phyloP scores from a whole-genome alignment of 306 rosid genomes.

The Castanea crenata region DNA sequence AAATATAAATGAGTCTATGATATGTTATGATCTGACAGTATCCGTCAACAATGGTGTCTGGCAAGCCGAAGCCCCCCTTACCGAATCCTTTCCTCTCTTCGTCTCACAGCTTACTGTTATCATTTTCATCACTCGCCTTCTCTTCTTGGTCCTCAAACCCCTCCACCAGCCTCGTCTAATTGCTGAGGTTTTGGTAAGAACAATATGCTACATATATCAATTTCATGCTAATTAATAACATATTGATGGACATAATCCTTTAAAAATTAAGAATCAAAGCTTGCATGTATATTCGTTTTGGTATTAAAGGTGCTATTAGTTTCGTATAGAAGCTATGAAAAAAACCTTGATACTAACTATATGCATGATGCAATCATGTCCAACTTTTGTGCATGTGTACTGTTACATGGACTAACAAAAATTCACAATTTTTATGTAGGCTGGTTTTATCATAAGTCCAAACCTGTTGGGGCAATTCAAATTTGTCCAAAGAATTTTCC shows the following conservation, averaged over 20 bases:
- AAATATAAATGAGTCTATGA: neutral
- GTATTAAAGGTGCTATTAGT: too few species aligned
- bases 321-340: too few species aligned
- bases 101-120: slow-evolving; percentile 9
- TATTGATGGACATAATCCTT: too few species aligned
- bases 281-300: too few species aligned
- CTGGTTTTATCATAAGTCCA: slow-evolving; percentile 28
- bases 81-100: slow-evolving; percentile 7
- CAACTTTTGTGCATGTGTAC: neutral
- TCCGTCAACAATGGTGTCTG: slow-evolving; percentile 14
- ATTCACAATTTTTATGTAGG: slow-evolving; percentile 13
- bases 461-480: neutral
- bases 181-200: slow-evolving; percentile 28
- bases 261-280: too few species aligned
- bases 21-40: slow-evolving; percentile 8
- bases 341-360: too few species aligned
- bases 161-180: slow-evolving; percentile 35
- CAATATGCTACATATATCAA: neutral
- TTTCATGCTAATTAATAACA: too few species aligned
- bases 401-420: neutral
- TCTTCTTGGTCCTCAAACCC: slow-evolving; percentile 15
- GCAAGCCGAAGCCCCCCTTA: slow-evolving; percentile 12
- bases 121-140: neutral
- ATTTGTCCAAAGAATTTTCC: neutral
- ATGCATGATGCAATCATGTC: too few species aligned